phyloP scores from a whole-genome alignment of 192 early-diverging fungal species.

The Coemansia sp. region DNA sequence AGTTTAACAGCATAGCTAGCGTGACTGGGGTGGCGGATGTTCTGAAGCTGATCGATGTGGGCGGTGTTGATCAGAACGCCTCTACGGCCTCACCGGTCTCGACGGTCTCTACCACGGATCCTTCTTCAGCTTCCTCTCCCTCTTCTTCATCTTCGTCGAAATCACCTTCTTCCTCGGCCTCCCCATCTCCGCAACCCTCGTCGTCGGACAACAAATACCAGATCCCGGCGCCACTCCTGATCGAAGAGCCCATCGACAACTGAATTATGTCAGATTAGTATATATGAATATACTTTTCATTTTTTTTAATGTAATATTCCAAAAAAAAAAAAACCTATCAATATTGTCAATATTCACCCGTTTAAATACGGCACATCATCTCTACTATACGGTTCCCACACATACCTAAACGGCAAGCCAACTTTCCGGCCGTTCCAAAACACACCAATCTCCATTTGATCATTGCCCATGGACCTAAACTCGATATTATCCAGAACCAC shows the following conservation, averaged over 20 bases:
- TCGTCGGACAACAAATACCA: no score
- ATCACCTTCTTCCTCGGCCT: no score
- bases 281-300: no score
- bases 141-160: no score
- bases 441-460: background rate
- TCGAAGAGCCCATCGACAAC: no score
- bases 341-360: no score
- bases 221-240: no score
- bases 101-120: background rate
- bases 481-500: conserved; percentile 16
- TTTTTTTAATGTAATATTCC: no score
- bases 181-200: no score
- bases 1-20: background rate
- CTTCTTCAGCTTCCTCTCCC: background rate
- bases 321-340: conserved; percentile 2
- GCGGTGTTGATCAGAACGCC: background rate
- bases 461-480: background rate
- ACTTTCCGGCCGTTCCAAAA: conserved; percentile 9
- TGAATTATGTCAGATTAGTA: no score
- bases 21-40: background rate
- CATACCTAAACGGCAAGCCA: conserved; percentile 18
- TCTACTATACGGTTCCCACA: conserved; percentile 16
- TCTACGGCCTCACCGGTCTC: no score
- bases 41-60: background rate
- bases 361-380: conserved; percentile 3